Conservation (phyloP, 2,329 filamentous ascomycete species). For the Phaeosphaeriaceae sp. region DNA sequence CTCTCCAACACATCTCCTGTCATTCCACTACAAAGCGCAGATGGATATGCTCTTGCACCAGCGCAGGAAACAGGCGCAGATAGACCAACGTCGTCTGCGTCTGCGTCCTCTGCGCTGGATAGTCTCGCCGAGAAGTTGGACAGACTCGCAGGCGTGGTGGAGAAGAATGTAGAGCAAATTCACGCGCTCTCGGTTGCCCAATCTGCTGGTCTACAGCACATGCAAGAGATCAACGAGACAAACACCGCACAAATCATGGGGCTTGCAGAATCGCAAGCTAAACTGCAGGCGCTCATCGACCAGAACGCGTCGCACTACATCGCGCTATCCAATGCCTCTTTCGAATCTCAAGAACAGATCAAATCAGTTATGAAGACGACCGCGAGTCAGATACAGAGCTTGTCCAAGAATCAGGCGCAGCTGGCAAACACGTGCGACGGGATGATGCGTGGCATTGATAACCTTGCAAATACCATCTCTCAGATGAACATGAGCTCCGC, state of each 20-base stretch:
- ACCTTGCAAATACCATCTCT: constrained; percentile 22
- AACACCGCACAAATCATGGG: constrained; percentile 44
- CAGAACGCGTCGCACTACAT: constrained; percentile 46
- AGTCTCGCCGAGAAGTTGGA: constrained; percentile 32
- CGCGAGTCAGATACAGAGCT: constrained; percentile 34
- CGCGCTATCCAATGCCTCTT: constrained; percentile 41
- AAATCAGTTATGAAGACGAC: constrained; percentile 35
- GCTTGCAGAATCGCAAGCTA: constrained; percentile 39
- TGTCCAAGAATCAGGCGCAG: constrained; percentile 36
- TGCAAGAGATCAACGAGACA: constrained; percentile 48
- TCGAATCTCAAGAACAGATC: constrained; percentile 38
- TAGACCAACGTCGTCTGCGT: constrained; percentile 2
- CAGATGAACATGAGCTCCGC: constrained; percentile 18
- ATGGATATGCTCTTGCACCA: constrained; percentile 25
- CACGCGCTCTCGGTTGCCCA: constrained; percentile 43
- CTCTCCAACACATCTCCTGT: constrained; percentile 26
- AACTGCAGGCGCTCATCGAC: constrained; percentile 37
- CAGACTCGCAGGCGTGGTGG: constrained; percentile 35
- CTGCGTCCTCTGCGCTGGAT: constrained; percentile 25
- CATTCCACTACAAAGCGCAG: constrained; percentile 40
- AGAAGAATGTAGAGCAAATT: constrained; percentile 41
- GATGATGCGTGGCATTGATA: constrained; percentile 40
- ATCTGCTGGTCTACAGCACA: constrained; percentile 40
- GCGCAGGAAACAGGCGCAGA: constrained; percentile 11
- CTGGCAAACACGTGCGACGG: constrained; percentile 36